phyloP scores from a whole-genome alignment of 805 yeast species.

The Zygotorulaspora chibaensis region DNA sequence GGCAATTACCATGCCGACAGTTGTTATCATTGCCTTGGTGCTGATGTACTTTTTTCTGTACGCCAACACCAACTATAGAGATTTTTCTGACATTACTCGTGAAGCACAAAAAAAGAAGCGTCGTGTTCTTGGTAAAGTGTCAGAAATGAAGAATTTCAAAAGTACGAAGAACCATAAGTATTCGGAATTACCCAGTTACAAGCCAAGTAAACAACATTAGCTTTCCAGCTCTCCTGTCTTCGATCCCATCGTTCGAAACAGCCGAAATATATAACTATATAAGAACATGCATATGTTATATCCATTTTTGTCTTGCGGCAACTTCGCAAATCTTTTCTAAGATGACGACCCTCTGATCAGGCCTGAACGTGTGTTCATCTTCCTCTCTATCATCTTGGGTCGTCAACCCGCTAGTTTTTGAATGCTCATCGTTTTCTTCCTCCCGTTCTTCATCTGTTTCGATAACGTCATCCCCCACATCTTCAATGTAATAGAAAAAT shows the following conservation, averaged over 20 bases:
- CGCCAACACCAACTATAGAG: conserved; percentile 53
- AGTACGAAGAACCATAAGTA: conserved; percentile 38
- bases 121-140: conserved; percentile 39
- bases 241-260: not conserved
- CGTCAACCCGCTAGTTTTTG: conserved; percentile 1
- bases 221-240: not conserved
- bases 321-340: conserved; percentile 36
- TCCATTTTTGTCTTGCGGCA: conserved; percentile 37
- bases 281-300: conserved; percentile 10
- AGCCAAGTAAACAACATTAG: conserved; percentile 25
- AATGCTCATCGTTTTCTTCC: conserved; percentile 9
- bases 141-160: conserved; percentile 31
- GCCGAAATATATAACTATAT: not conserved
- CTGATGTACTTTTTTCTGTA: conserved; percentile 62
- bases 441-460: conserved; percentile 6
- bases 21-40: conserved; percentile 55
- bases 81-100: conserved; percentile 42
- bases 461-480: conserved; percentile 27
- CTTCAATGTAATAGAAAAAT: conserved; percentile 36
- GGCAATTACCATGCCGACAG: conserved; percentile 64
- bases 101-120: conserved; percentile 36
- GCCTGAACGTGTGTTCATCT: conserved; percentile 20
- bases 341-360: conserved; percentile 36
- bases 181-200: conserved; percentile 39
- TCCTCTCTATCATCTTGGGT: conserved; percentile 8